phyloP scores from a whole-genome alignment of 257 asterid species.

The Solanum gracilifrons region DNA sequence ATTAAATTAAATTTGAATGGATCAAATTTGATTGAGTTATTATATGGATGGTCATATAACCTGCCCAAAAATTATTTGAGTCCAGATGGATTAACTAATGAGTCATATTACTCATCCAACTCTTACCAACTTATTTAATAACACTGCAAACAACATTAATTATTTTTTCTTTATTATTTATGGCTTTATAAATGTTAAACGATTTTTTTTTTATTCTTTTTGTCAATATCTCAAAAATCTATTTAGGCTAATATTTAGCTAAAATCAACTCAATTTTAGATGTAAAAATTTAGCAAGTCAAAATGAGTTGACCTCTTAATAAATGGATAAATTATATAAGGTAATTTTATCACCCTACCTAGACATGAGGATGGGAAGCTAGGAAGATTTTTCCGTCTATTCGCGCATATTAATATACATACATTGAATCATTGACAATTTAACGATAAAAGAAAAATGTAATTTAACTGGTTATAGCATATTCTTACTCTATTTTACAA shows the following conservation, averaged over 20 bases:
- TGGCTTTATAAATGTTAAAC: neutral
- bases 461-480: neutral
- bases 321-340: too few species aligned
- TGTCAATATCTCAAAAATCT: too few species aligned
- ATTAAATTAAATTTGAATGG: too few species aligned
- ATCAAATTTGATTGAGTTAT: too few species aligned
- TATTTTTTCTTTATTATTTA: too few species aligned
- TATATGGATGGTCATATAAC: too few species aligned
- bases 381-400: neutral
- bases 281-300: neutral
- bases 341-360: neutral
- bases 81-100: neutral
- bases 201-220: neutral
- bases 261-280: neutral
- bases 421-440: neutral
- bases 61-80: too few species aligned
- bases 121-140: neutral
- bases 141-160: neutral
- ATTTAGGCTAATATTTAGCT: neutral
- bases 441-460: too few species aligned
- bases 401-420: neutral
- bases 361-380: neutral
- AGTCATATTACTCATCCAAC: neutral
- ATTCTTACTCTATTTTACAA: neutral
- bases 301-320: neutral